Evolutionary conservation across 2,329 filamentous ascomycete genomes (phyloP).

Genomic region (Geosmithia flava): DNA sequence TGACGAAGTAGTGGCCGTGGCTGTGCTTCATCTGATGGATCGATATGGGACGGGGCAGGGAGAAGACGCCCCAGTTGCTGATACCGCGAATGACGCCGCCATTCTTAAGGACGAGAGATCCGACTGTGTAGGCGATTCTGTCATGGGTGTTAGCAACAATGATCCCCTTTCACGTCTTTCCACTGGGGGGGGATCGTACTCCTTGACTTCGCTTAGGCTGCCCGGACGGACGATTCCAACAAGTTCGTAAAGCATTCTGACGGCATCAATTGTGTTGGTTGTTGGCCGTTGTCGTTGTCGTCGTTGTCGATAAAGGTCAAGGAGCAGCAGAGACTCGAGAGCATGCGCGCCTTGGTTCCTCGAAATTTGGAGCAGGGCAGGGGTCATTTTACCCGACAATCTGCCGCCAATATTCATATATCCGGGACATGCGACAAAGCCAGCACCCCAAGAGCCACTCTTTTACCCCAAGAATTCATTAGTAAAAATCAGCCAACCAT

Average conservation of each 20-base stretch:
- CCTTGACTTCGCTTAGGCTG: conserved; percentile 84
- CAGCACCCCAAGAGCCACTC: too few relatives aligned
- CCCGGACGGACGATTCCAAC: conserved; percentile 92
- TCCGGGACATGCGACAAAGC: neutral
- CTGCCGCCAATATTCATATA: neutral
- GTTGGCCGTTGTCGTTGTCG: neutral
- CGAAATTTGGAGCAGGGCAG: conserved; percentile 4
- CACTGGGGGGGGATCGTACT: conserved; percentile 44
- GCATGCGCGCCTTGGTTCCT: neutral
- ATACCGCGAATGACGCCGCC: conserved; percentile 86
- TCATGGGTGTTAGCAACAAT: neutral
- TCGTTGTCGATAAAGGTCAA: neutral
- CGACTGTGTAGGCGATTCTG: conserved; percentile 80
- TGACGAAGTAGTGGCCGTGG: conserved; percentile 90
- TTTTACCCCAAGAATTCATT: neutral
- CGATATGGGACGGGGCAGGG: conserved; percentile 66
- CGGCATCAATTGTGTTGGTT: conserved; percentile 13
- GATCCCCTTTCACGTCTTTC: conserved; percentile 1
- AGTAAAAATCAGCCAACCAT: neutral
- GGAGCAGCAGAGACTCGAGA: neutral
- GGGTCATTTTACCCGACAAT: neutral
- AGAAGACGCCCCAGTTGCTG: conserved; percentile 90
- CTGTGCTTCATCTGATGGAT: conserved; percentile 76
- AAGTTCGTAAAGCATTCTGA: conserved; percentile 88
- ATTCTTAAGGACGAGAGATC: conserved; percentile 67